Base-by-base conservation (phyloP, 2,329 filamentous ascomycete species). In the Hymenoscyphus linearis region DNA sequence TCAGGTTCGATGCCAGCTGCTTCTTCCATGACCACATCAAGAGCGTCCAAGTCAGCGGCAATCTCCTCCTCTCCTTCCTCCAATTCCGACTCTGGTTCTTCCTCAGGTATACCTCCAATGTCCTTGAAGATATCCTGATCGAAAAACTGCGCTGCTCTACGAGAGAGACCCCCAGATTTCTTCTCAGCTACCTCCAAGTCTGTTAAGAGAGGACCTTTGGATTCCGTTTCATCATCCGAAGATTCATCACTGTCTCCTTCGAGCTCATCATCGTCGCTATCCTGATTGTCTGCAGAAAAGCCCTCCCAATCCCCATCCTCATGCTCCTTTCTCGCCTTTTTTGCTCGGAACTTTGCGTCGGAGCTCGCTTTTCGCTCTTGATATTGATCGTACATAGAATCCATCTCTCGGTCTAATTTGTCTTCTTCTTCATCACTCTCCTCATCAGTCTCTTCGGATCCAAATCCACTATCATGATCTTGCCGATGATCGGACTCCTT, bases 261-360 rank as follows among this genome's bases (percentile, higher is more conserved):
- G 16, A 86, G 74, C 55, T 81, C 77, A 44, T 81, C 78, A 47
- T 84, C 82, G 59, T 87, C 84, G 64, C 82, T 84, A 16, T 80
- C 80, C 31, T 77, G 76, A 53, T 83, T 84, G 12, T 81, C 85
- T 25, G 84, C 82, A 4, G 90, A 96, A 62, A 98, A 85, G 1
- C 95, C 95, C 68, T 96, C 90, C 88, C 93, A 99, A 72, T 96
- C 93, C 14, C 91, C 92, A 62, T 96, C 91, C 58, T 89, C 86
- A 64, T 89, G 86, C 70, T 91, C 85, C 71, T 90, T 86, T 59
- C 93, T 85, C 6, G 91, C 88, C 72, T 91, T 91, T 79, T 98
- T 99, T 2, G 93, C 92, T 47, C 91, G 86, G 71, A 90, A 89
- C 74, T 97, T 98, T 16, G 93, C 87, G 72, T 98, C 93, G 12